A percentile compares a stretch with the other conserved stretches of the same genome.
phyloP scores from a whole-genome alignment of 345 rosid species.

The Rhodamnia argentea region DNA sequence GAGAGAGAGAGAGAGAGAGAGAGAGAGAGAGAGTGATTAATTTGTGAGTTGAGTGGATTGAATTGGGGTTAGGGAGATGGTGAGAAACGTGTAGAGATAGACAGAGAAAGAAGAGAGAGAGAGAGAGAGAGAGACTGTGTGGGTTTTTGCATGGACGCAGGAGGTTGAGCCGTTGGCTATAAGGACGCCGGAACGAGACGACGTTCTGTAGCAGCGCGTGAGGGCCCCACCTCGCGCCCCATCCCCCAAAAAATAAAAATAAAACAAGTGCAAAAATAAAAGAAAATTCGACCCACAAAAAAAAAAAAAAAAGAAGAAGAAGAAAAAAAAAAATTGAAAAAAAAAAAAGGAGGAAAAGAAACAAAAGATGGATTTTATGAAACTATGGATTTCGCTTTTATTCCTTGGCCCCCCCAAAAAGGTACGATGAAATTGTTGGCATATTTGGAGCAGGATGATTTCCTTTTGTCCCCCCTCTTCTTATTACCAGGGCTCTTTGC shows the following conservation, averaged over 20 bases:
- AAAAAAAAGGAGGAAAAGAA: not conserved
- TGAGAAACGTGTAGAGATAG: not conserved
- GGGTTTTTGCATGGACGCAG: slow-evolving; percentile 35
- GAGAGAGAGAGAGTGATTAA: not conserved
- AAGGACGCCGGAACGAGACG: not conserved
- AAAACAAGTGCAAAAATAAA: not conserved
- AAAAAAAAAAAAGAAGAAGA: too few relatives aligned
- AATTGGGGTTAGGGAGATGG: not conserved
- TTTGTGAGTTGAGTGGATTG: not conserved
- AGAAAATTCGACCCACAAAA: too few relatives aligned
- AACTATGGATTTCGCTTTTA: not conserved
- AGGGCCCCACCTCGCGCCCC: not conserved
- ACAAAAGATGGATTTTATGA: not conserved
- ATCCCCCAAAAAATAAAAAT: not conserved
- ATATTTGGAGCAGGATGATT: not conserved
- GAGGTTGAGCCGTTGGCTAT: slow-evolving; percentile 10
- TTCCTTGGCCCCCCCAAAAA: not conserved
- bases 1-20: not conserved
- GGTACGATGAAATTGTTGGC: not conserved
- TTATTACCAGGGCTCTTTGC: too few relatives aligned
- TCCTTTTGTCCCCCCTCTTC: too few relatives aligned
- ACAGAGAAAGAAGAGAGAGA: not conserved
- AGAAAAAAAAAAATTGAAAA: not conserved
- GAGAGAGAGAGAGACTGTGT: not conserved
- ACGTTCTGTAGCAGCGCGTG: slow-evolving; percentile 1